phyloP scores from a whole-genome alignment of 148 eudicot species.

The Rhododendron vialii region DNA sequence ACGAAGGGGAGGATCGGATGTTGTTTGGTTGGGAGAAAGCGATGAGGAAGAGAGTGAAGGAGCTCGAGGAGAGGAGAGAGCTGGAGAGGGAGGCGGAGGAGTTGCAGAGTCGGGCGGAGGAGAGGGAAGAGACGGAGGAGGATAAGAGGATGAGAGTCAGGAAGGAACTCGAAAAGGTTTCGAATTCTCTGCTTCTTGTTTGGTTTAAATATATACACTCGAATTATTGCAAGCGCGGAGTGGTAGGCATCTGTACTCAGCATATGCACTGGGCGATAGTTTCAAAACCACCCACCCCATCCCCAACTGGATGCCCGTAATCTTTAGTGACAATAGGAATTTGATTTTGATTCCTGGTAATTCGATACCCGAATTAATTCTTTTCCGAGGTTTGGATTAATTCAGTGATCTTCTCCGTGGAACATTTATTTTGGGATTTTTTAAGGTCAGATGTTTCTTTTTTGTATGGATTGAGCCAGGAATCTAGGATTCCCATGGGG shows the following conservation, averaged over 20 bases:
- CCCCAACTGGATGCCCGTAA: not conserved
- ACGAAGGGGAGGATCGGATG: constrained; percentile 18
- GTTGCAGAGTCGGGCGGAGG: constrained; percentile 45
- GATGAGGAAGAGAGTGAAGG: constrained; percentile 87
- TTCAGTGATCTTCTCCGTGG: not conserved
- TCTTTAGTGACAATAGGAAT: not conserved
- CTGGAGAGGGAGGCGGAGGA: constrained; percentile 87
- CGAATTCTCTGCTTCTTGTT: not conserved
- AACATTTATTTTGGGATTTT: not conserved
- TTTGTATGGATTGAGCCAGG: not conserved
- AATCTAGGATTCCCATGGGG: not conserved
- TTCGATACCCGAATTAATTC: not conserved
- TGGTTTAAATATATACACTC: not conserved
- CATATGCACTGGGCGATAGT: not conserved
- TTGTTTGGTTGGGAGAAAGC: constrained; percentile 64
- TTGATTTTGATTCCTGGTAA: no score
- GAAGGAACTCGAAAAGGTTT: constrained; percentile 87
- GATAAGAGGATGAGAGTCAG: constrained; percentile 79
- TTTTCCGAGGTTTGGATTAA: not conserved
- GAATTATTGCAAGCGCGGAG: not conserved
- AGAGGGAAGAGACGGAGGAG: constrained; percentile 64
- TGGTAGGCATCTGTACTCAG: not conserved
- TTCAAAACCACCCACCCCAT: no score
- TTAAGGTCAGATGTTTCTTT: not conserved
- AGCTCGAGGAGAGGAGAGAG: constrained; percentile 79